Evolutionary conservation across 305 asterid species (phyloP), one percentile per base, ranked within the genome.

Genomic region (Withania somnifera): DNA sequence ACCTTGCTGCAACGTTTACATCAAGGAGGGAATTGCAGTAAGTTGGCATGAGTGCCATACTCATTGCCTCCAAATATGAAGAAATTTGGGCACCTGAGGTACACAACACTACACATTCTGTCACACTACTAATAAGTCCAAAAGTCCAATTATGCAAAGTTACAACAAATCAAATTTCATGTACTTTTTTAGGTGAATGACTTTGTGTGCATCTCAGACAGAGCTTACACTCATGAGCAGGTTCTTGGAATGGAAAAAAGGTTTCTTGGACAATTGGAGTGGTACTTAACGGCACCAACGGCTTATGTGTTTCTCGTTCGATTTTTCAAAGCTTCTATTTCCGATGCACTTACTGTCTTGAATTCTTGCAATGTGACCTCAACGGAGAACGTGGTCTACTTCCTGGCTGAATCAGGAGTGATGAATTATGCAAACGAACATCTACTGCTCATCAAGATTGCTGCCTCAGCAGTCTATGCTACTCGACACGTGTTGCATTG

Each of bases 51-150:
- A 83, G 97, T 76, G 85, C 99, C 2, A 89, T 93, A 98, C 97
- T 96, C 1, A 85, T 94, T 28, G 98, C 99, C 42, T 94, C 98
- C 5, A 96, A 96, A 66, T 96, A 96, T 42, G 98, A 96, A 85
- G 98, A 96, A 82, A 94, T 96, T n/a, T 96, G 99, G 99, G 98
- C 99, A 3, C 99, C 99, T 7, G 98, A 93, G 92, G 97, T 92
- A 63, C 22, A 51, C 34, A n/a, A n/a, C n/a, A n/a, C n/a, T n/a
- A n/a, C n/a, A n/a, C n/a, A n/a, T n/a, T n/a, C n/a, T n/a, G n/a
- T n/a, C n/a, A n/a, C n/a, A n/a, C n/a, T n/a, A n/a, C n/a, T 22
- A 1, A 13, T 3, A 24, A 10, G 36, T 69, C 1, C 3, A n/a
- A 34, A 24, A 10, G 36, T 69, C 1, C 3, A n/a, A 34, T 17